Conservation (phyloP, 2,329 filamentous ascomycete genomes). For the Rasamsonia emersonii region DNA sequence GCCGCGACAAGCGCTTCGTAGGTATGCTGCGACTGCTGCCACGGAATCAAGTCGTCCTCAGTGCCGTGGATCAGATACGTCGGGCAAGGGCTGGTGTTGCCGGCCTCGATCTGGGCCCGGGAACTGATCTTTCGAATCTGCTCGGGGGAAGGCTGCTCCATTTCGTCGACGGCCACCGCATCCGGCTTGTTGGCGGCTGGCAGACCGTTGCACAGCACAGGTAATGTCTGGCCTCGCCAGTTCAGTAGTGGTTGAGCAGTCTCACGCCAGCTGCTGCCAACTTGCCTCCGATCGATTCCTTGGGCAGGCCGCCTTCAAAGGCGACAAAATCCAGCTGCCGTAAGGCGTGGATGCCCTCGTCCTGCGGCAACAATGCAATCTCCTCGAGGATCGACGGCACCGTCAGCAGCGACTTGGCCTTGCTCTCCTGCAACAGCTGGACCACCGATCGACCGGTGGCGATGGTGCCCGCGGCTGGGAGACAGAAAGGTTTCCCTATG, state of each 20-base stretch:
- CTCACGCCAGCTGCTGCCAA: slow-evolving; percentile 2
- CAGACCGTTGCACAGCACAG: too few relatives aligned
- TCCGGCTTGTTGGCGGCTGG: too few relatives aligned
- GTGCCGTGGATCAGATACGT: slow-evolving; percentile 1
- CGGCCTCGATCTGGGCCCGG: too few relatives aligned
- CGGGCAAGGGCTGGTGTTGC: too few relatives aligned
- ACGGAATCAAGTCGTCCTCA: slow-evolving; percentile 2
- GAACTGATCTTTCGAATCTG: too few relatives aligned
- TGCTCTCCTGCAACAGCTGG: slow-evolving; percentile 1
- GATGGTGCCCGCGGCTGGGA: slow-evolving; percentile 3
- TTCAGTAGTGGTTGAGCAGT: slow-evolving; percentile 6
- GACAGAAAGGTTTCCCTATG: slow-evolving; percentile 3
- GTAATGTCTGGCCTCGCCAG: slow-evolving; percentile 5
- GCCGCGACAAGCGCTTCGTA: background rate
- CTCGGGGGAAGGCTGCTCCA: too few relatives aligned
- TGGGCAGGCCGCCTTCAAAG: slow-evolving; percentile 3
- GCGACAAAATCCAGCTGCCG: slow-evolving; percentile 2
- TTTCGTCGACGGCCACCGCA: too few relatives aligned
- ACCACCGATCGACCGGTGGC: slow-evolving; percentile 1
- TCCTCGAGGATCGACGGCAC: slow-evolving; percentile 6
- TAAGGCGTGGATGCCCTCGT: slow-evolving; percentile 2
- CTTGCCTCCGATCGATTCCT: background rate
- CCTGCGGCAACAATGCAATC: slow-evolving; percentile 3
- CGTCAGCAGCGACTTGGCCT: slow-evolving; percentile 2
- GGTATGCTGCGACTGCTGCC: background rate